phyloP scores from a whole-genome alignment of 148 eudicot species.

The Rhododendron williamsianum region DNA sequence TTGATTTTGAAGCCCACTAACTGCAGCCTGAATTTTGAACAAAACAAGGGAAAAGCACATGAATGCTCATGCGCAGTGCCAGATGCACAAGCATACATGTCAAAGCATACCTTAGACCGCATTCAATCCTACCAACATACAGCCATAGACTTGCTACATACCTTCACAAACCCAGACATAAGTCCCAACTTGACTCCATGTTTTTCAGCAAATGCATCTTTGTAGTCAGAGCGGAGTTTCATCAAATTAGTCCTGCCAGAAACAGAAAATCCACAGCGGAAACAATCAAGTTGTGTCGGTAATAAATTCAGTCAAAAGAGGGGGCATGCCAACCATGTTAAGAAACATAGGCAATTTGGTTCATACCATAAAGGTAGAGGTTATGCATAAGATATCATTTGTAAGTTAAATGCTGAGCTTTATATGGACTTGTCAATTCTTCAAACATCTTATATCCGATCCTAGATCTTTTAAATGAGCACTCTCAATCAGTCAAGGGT shows the following conservation, averaged over 20 bases:
- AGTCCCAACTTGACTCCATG: constrained; percentile 96
- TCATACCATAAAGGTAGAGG: not conserved
- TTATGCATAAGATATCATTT: not conserved
- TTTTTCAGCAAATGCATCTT: constrained; percentile 90
- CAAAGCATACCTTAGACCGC: not conserved
- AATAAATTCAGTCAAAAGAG: not conserved
- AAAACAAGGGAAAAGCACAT: not conserved
- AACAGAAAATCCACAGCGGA: not conserved
- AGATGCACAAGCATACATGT: not conserved
- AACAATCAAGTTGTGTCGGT: not conserved
- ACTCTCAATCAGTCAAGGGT: not conserved
- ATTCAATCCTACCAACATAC: not conserved
- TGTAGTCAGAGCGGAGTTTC: constrained; percentile 98
- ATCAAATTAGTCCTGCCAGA: constrained; percentile 83
- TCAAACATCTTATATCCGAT: constrained; percentile 1
- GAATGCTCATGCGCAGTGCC: not conserved
- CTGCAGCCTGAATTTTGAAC: constrained; percentile 62
- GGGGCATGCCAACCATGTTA: not conserved
- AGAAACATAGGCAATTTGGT: not conserved
- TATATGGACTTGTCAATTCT: not conserved
- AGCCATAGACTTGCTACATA: constrained; percentile 18
- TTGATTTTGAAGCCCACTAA: constrained; percentile 84
- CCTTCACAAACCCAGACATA: constrained; percentile 97
- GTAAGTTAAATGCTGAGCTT: not conserved
- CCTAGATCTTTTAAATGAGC: not conserved